phyloP scores from a whole-genome alignment of 2,329 filamentous ascomycete genomes.

The Pseudogymnoascus sp. region DNA sequence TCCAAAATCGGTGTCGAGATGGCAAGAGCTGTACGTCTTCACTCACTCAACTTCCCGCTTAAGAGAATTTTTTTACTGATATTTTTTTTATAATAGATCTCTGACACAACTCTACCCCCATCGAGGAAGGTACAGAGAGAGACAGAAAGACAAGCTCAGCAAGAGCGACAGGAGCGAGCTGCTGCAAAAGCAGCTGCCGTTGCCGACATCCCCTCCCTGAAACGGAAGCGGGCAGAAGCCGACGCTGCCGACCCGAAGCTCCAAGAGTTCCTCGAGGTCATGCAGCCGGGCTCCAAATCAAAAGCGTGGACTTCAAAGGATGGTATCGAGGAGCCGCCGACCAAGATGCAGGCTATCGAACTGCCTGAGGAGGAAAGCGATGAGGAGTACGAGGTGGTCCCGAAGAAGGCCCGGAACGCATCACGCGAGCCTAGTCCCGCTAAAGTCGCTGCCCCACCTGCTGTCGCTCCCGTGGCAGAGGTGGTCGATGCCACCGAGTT shows the following conservation, averaged over 20 bases:
- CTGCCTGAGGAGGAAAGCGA: conserved; percentile 55
- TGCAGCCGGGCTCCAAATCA: conserved; percentile 59
- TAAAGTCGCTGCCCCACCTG: conserved; percentile 1
- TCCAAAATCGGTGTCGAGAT: conserved; percentile 87
- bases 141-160: conserved; percentile 25
- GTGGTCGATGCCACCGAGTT: conserved; percentile 8
- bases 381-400: conserved; percentile 65
- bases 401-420: conserved; percentile 40
- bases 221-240: conserved; percentile 57
- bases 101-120: conserved; percentile 30
- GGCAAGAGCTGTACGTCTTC: conserved; percentile 62
- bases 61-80: neutral
- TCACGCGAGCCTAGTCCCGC: conserved; percentile 10
- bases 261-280: conserved; percentile 76
- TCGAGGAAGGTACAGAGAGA: conserved; percentile 33
- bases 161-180: conserved; percentile 17
- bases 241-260: conserved; percentile 68
- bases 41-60: neutral
- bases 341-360: conserved; percentile 35
- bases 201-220: conserved; percentile 41
- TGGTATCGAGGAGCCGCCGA: conserved; percentile 32
- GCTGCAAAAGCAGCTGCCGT: conserved; percentile 27
- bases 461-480: conserved; percentile 1
- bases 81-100: conserved; percentile 21
- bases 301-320: conserved; percentile 54